Percentiles rank a stretch among this genome's conserved stretches.
These are phyloP conservation scores for Pseudogymnoascus sp. DNA, from an alignment of 2,329 filamentous ascomycete genomes.

Conservation along the genomic window DNA sequence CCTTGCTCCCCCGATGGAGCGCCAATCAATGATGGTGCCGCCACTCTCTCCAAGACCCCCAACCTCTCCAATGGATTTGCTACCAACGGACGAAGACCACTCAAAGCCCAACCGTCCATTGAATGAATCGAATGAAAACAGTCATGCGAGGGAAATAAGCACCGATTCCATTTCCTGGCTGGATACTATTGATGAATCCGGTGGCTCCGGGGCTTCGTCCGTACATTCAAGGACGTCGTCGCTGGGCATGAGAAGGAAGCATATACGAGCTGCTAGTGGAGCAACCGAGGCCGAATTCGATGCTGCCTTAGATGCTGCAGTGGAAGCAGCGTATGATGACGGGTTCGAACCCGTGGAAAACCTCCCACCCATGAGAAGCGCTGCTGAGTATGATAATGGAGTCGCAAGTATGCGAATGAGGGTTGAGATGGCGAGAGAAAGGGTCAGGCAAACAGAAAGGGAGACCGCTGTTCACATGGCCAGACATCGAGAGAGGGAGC, in stretches of 20 bases:
- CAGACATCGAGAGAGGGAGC: constrained; percentile 49
- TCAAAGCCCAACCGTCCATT: constrained; percentile 22
- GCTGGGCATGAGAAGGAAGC: constrained; percentile 57
- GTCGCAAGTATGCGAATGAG: constrained; percentile 52
- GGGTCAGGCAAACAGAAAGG: constrained; percentile 63
- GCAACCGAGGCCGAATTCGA: constrained; percentile 86
- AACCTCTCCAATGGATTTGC: constrained; percentile 35
- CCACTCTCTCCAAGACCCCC: constrained; percentile 61
- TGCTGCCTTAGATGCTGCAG: constrained; percentile 85
- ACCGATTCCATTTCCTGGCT: constrained; percentile 84
- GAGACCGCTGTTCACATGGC: constrained; percentile 57
- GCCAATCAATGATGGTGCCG: constrained; percentile 54
- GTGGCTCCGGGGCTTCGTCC: constrained; percentile 69
- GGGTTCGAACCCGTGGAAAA: constrained; percentile 65
- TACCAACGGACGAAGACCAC: constrained; percentile 3
- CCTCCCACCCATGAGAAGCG: constrained; percentile 1
- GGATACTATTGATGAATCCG: constrained; percentile 89
- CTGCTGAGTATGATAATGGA: constrained; percentile 20
- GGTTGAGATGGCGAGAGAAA: constrained; percentile 68
- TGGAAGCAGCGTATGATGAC: constrained; percentile 93
- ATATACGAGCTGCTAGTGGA: constrained; percentile 59
- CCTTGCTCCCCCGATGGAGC: constrained; percentile 46
- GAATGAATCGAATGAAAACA: constrained; percentile 28
- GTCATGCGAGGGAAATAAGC: constrained; percentile 53
- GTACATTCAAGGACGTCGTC: constrained; percentile 74